Base-by-base conservation (phyloP, 495 filamentous ascomycete genomes). In the Penicillium waksmanii region DNA sequence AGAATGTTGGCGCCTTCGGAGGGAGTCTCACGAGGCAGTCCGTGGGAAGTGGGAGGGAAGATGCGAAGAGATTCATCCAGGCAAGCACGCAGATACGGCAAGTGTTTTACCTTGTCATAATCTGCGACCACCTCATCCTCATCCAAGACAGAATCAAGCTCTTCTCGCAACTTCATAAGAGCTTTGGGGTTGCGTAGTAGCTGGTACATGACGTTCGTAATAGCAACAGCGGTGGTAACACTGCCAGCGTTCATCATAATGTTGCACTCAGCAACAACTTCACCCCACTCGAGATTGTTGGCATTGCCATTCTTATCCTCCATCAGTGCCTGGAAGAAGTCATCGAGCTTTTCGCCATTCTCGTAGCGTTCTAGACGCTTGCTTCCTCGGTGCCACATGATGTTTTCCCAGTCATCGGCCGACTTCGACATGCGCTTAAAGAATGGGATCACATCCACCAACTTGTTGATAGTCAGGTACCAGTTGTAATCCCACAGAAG, bases 301-400 rank as follows among this genome's bases (percentile, higher is more conserved):
- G 71, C 48, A 38, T 78, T 75, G 1, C 77, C 72, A 18, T 77
- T 71, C 63, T 82, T 84, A 63, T 81, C 80, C 42, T 84, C 76
- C 80, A 85, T 81, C n/a, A 85, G 60, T 3, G 77, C 73, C 34
- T 74, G 66, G 72, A 85, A 85, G 67, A 86, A 85, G 58, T 85
- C 83, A 34, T 85, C 80, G 0, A 85, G 73, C 53, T 78, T 75
- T 53, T 85, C 82, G 23, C 82, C 82, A n/a, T 66, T 67, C 10
- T 77, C 68, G 63, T 84, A 81, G 12, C 77, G 71, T 2, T 64
- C 64, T 5, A 79, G 65, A 13, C 80, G 68, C 51, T 77, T 44
- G 25, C 48, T 72, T 18, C 67, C 69, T 5, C 69, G 75, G 25
- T 63, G 69, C 72, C 68, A 73, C 36, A 81, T 77, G 52, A 84